phyloP scores from a whole-genome alignment of 2,329 filamentous ascomycete species.

The Cadophora sp. region DNA sequence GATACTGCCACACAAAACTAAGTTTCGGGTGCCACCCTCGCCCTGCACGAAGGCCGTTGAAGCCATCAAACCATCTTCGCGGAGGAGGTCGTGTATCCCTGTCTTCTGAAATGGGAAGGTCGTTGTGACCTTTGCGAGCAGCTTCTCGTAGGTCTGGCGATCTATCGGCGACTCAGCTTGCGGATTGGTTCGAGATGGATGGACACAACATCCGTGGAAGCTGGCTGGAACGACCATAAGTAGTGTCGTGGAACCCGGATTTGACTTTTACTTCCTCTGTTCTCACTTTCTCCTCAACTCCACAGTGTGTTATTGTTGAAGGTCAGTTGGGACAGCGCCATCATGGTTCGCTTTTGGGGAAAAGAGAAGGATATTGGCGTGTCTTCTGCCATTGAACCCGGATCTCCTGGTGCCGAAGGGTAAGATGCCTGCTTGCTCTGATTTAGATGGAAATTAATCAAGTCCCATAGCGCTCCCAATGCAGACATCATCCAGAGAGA shows the following conservation, averaged over 20 bases:
- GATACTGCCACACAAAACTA: slow-evolving; percentile 1
- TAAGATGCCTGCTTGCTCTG: background rate
- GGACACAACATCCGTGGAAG: background rate
- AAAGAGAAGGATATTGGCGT: slow-evolving; percentile 13
- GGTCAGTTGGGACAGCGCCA: background rate
- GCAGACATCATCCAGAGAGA: slow-evolving; percentile 15
- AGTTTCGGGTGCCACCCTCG: slow-evolving; percentile 3
- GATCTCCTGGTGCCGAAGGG: slow-evolving; percentile 12
- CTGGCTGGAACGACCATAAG: background rate
- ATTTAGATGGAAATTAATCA: too few relatives aligned
- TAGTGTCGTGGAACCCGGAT: background rate
- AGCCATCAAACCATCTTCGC: background rate
- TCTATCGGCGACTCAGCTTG: slow-evolving; percentile 1
- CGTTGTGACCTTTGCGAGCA: background rate
- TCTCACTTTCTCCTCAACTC: background rate
- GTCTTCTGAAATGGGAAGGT: slow-evolving; percentile 9
- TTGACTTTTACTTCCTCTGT: background rate
- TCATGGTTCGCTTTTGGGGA: slow-evolving; percentile 16
- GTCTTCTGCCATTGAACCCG: slow-evolving; percentile 14
- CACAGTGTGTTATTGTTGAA: background rate
- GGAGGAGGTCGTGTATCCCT: background rate
- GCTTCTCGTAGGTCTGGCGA: background rate
- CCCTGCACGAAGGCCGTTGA: background rate
- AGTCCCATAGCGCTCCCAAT: background rate
- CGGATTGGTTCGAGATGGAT: background rate